Evolutionary conservation across 2,329 filamentous ascomycete species (phyloP).

Genomic region (Escovopsis sp.): DNA sequence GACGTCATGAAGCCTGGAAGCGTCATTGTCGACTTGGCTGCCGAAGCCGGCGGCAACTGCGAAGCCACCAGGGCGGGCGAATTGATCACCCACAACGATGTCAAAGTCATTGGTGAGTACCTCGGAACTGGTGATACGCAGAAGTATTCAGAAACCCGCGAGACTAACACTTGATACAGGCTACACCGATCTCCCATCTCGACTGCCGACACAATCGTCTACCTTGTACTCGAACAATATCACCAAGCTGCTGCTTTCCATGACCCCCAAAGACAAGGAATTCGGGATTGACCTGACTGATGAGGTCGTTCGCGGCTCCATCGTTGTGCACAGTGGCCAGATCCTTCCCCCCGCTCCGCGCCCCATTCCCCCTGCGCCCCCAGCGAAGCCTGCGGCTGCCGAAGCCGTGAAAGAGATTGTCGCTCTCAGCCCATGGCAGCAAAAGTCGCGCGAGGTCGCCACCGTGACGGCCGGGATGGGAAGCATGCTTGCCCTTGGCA

Average conservation of each 20-base stretch:
- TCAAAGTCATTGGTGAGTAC: conserved; percentile 66
- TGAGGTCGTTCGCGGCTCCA: conserved; percentile 73
- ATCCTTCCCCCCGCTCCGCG: conserved; percentile 64
- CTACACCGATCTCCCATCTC: conserved; percentile 77
- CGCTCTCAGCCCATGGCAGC: conserved; percentile 69
- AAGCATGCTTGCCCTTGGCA: conserved; percentile 59
- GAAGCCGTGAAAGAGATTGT: conserved; percentile 39
- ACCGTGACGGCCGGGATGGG: conserved; percentile 67
- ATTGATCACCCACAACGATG: conserved; percentile 55
- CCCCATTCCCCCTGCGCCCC: conserved; percentile 41
- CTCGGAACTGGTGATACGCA: no score
- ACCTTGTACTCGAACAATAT: conserved; percentile 92
- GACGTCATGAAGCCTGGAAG: conserved; percentile 82
- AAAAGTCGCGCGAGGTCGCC: conserved; percentile 60
- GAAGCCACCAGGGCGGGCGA: conserved; percentile 66
- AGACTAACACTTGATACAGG: conserved; percentile 19
- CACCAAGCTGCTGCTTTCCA: conserved; percentile 73
- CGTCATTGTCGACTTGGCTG: conserved; percentile 75
- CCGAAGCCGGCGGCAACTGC: conserved; percentile 80
- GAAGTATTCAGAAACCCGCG: conserved; percentile 5
- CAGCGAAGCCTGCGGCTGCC: conserved; percentile 24
- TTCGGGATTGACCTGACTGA: conserved; percentile 72
- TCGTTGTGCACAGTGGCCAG: conserved; percentile 66
- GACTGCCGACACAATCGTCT: conserved; percentile 76
- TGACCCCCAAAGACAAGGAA: conserved; percentile 60